Conservation (phyloP, 208 protist species). For the Trypanosoma rangeli region DNA sequence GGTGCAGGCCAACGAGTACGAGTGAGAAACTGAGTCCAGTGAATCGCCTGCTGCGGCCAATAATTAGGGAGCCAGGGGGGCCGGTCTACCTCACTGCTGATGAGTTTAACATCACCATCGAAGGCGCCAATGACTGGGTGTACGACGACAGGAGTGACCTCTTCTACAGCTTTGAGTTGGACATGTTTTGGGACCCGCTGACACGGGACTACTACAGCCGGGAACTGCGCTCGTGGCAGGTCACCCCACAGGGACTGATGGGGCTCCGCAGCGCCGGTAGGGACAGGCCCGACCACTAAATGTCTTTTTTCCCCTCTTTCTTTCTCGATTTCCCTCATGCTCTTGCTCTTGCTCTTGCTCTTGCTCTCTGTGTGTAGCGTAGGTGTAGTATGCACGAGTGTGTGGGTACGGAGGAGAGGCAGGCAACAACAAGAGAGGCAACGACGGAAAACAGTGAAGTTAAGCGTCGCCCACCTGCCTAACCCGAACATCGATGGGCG, state of each 20-base stretch:
- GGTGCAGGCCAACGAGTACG: conserved; percentile 12
- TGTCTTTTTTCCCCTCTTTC: too few species aligned
- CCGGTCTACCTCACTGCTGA: conserved; percentile 61
- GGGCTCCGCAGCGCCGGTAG: conserved; percentile 31
- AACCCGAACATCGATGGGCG: too few species aligned
- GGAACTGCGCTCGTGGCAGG: conserved; percentile 64
- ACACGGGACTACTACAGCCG: conserved; percentile 74
- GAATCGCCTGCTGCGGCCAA: conserved; percentile 31
- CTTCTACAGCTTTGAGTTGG: conserved; percentile 71
- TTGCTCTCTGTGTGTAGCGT: not conserved
- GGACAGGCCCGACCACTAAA: not conserved
- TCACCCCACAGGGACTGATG: conserved; percentile 40
- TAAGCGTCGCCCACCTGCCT: too few species aligned
- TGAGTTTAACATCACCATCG: conserved; percentile 70
- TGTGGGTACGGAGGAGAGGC: too few species aligned
- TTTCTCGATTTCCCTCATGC: not conserved
- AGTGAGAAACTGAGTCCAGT: conserved; percentile 8
- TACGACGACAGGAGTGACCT: conserved; percentile 83
- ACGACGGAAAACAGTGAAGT: too few species aligned
- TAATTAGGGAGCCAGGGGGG: conserved; percentile 28
- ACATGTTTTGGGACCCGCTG: conserved; percentile 85
- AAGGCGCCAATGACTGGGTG: conserved; percentile 75
- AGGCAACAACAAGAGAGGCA: too few species aligned
- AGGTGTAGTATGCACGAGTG: too few species aligned
- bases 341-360: not conserved